A percentile compares a stretch with the other conserved stretches of the same genome.
Conservation (phyloP, 225 moss, liverwort and hornwort genomes). For the Physcomitrium patens region DNA sequence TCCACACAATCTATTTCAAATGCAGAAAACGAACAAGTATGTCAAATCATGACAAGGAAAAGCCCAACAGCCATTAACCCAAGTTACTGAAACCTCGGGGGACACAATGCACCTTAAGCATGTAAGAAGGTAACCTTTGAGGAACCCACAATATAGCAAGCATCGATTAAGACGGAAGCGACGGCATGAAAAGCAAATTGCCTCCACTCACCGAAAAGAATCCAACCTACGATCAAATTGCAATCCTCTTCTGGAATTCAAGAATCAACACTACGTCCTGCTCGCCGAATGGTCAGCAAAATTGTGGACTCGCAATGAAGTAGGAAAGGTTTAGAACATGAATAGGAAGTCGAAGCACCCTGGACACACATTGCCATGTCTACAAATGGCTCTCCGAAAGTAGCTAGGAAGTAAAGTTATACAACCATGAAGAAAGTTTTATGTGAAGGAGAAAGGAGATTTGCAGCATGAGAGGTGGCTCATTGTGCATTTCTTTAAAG, state of each 20-base stretch:
- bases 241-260: slow-evolving; percentile 10
- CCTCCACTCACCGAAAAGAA: slow-evolving; percentile 21
- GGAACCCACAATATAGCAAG: slow-evolving; percentile 22
- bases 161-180: slow-evolving; percentile 25
- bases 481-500: neutral
- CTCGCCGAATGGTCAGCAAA: slow-evolving; percentile 6
- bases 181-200: slow-evolving; percentile 13
- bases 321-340: slow-evolving; percentile 18
- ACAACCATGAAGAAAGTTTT: neutral
- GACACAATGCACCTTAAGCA: slow-evolving; percentile 19
- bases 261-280: slow-evolving; percentile 17
- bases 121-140: slow-evolving; percentile 24
- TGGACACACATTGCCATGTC: slow-evolving; percentile 34
- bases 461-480: neutral
- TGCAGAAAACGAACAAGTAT: slow-evolving; percentile 15
- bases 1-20: slow-evolving; percentile 12
- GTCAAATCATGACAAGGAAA: slow-evolving; percentile 25
- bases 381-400: slow-evolving; percentile 19
- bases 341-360: slow-evolving; percentile 31
- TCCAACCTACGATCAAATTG: neutral
- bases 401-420: slow-evolving; percentile 10
- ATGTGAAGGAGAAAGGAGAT: slow-evolving; percentile 20
- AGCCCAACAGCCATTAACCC: slow-evolving; percentile 6
- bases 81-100: neutral
- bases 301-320: slow-evolving; percentile 9